A percentile compares a stretch with the other conserved stretches of the same genome.
phyloP scores from a whole-genome alignment of 768 basidiomycete species.

The Sarcodon sp. region DNA sequence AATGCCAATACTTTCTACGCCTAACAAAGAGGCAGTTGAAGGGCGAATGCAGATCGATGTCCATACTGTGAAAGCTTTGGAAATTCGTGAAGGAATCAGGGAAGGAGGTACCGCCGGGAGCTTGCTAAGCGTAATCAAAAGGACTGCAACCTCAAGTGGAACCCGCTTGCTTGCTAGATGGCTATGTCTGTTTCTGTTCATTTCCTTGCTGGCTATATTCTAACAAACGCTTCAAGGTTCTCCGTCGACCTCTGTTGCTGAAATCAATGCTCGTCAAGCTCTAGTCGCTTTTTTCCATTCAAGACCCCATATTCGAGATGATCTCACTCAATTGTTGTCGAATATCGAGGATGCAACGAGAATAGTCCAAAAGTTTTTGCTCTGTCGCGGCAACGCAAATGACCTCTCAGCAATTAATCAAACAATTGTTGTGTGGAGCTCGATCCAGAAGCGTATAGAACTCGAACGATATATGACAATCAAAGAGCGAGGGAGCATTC shows the following conservation, averaged over 20 bases:
- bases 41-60: slow-evolving; percentile 82
- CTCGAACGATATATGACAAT: slow-evolving; percentile 45
- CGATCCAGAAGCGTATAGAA: slow-evolving; percentile 34
- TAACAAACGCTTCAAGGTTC: slow-evolving; percentile 40
- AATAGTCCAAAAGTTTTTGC: slow-evolving; percentile 63
- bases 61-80: slow-evolving; percentile 80
- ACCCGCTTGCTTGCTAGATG: slow-evolving; percentile 62
- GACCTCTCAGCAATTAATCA: slow-evolving; percentile 56
- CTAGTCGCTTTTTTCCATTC: slow-evolving; percentile 59
- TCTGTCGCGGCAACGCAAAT: slow-evolving; percentile 49
- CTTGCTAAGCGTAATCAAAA: slow-evolving; percentile 59
- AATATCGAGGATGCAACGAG: slow-evolving; percentile 60
- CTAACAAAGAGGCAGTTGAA: slow-evolving; percentile 38
- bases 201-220: slow-evolving; percentile 1
- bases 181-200: slow-evolving; percentile 43
- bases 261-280: slow-evolving; percentile 67
- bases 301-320: slow-evolving; percentile 49
- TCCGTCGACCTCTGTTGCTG: slow-evolving; percentile 62
- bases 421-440: slow-evolving; percentile 48
- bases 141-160: slow-evolving; percentile 69
- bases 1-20: slow-evolving; percentile 52
- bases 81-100: slow-evolving; percentile 62
- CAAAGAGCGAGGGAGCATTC: slow-evolving; percentile 11
- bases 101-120: slow-evolving; percentile 69
- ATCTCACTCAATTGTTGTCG: slow-evolving; percentile 41